Percentiles rank a stretch among this genome's conserved stretches.
Conservation (phyloP, 2,329 filamentous ascomycete genomes). For the Colletotrichum coccodes region DNA sequence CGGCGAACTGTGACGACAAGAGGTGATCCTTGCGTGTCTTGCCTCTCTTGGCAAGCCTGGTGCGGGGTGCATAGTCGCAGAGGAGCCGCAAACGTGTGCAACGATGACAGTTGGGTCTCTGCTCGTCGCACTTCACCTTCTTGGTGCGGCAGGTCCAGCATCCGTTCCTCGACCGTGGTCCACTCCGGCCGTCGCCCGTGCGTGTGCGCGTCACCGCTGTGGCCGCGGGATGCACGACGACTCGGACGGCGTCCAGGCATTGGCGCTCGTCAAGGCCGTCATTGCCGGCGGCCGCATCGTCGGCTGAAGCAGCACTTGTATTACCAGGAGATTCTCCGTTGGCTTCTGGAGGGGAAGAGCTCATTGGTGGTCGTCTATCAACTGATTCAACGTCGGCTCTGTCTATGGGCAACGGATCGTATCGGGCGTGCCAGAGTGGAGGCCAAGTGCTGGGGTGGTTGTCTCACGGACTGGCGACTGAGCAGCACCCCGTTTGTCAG, state of each 20-base stretch:
- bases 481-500: background rate
- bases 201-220: background rate
- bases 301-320: background rate
- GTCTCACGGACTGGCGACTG: background rate
- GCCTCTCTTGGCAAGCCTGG: constrained; percentile 14
- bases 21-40: constrained; percentile 18
- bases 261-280: background rate
- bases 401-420: background rate
- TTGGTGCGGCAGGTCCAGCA: constrained; percentile 43
- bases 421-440: constrained; percentile 8
- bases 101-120: constrained; percentile 38
- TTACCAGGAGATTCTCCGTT: constrained; percentile 7
- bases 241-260: background rate
- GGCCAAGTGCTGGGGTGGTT: background rate
- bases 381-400: constrained; percentile 9
- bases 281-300: background rate
- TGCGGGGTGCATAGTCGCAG: constrained; percentile 41
- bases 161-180: constrained; percentile 29
- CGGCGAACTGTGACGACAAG: background rate
- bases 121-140: constrained; percentile 46
- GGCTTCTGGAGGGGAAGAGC: constrained; percentile 6
- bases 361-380: constrained; percentile 17
- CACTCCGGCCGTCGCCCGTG: constrained; percentile 30
- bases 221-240: background rate
- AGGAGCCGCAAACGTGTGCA: constrained; percentile 39